phyloP scores from a whole-genome alignment of 441 rosid species.

The Populus hybrid region DNA sequence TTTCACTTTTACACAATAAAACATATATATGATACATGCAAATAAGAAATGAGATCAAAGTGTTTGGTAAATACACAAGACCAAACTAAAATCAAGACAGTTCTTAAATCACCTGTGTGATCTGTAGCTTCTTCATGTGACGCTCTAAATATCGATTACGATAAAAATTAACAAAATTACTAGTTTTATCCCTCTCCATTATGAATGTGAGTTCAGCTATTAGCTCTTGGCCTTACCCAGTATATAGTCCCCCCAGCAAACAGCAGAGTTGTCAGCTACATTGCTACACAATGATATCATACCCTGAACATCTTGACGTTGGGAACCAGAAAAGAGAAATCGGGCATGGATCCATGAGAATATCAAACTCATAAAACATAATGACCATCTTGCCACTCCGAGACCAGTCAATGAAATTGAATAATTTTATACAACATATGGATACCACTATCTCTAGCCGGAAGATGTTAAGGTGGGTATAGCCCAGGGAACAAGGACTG shows the following conservation, averaged over 20 bases:
- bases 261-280: neutral
- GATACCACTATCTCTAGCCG: slow-evolving; percentile 16
- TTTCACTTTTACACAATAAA: neutral
- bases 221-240: neutral
- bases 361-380: neutral
- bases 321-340: slow-evolving; percentile 1
- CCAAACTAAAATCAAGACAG: neutral
- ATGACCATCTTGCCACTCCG: slow-evolving; percentile 7
- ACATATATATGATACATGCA: slow-evolving; percentile 1
- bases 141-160: neutral
- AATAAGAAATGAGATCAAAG: slow-evolving; percentile 1
- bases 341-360: neutral
- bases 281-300: neutral
- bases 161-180: neutral
- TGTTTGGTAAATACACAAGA: slow-evolving; percentile 6
- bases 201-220: neutral
- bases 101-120: slow-evolving; percentile 1
- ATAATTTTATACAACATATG: slow-evolving; percentile 11
- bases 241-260: neutral
- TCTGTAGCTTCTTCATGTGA: neutral
- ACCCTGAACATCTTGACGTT: neutral
- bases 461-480: slow-evolving; percentile 14
- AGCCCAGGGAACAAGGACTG: slow-evolving; percentile 24
- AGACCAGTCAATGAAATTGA: slow-evolving; percentile 12
- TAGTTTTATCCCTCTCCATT: neutral